Base-by-base conservation (phyloP, 371 early-diverging fungal genomes). In the Mortierella sp. region DNA sequence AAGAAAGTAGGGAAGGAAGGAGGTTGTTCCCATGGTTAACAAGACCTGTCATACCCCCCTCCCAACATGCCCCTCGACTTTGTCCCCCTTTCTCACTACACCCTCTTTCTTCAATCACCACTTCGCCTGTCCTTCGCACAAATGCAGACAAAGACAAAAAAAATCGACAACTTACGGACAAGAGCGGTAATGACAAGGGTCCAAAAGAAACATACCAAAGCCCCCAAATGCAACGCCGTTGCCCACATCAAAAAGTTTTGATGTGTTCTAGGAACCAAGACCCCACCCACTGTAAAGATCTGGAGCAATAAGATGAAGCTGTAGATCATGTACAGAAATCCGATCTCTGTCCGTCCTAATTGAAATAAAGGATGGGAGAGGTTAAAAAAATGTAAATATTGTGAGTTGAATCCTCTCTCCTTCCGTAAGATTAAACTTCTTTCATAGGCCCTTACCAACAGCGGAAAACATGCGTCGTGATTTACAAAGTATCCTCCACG, bases 131-230 rank as follows among this genome's bases (percentile, higher is more conserved):
- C 47, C 8, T 42, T 68, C 44, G 44, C 34, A 38, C 10, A 38
- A 38, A 65, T n/a, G n/a, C n/a, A 21, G 0, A 26, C 9, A 16
- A 24, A 47, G 14, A 55, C n/a, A 19, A n/a, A 48, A 14, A 11
- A n/a, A 8, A 16, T 5, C 42, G 16, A 52, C 42, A n/a, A 52
- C 77, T 60, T 80, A 84, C 80, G 72, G 72, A 77, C 74, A 8
- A 84, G 34, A 14, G 72, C 75, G n/a, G 77, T 84, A 44, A 77
- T 45, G 70, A 84, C 52, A 26, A 80, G 57, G 26, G 38, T 48
- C 83, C 83, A 83, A 28, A 83, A 83, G 68, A 83, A 83, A 31
- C 79, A 75, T 14, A 70, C 76, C 24, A 70, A 70, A 10, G 76
- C 60, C 8, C 79, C 78, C 13, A 77, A 74, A 34, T 84, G 80